Percentiles rank a stretch among this genome's conserved stretches.
Conservation (phyloP, 177 flowering plant genomes). For the Tripterygium wilfordii region DNA sequence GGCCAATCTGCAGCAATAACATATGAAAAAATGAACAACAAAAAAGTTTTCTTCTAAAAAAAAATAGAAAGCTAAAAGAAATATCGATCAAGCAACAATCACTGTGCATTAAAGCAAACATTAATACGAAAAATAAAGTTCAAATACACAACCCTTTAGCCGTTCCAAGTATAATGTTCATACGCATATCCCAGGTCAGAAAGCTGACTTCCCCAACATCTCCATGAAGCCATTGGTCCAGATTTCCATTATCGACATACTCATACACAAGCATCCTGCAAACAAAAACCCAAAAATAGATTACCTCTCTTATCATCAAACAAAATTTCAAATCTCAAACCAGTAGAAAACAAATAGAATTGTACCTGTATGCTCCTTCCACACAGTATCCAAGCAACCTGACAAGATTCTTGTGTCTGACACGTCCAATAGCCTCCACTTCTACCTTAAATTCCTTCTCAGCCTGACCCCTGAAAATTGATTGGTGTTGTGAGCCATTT, state of each 20-base stretch:
- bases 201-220: constrained; percentile 91
- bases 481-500: constrained; percentile 9
- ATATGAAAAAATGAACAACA: too few relatives aligned
- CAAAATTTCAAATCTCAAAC: too few relatives aligned
- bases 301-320: not conserved
- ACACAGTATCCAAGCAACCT: constrained; percentile 95
- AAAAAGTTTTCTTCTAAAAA: too few relatives aligned
- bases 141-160: constrained; percentile 65
- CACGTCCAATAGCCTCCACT: constrained; percentile 96
- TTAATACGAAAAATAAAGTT: not conserved
- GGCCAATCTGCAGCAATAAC: constrained; percentile 57
- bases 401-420: constrained; percentile 92
- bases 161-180: constrained; percentile 84
- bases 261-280: constrained; percentile 97
- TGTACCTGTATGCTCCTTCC: constrained; percentile 95
- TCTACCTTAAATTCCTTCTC: constrained; percentile 93
- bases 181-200: constrained; percentile 86
- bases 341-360: too few relatives aligned
- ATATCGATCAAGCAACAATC: not conserved
- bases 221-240: constrained; percentile 99
- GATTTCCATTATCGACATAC: constrained; percentile 88
- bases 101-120: not conserved
- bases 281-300: constrained; percentile 10
- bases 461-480: constrained; percentile 81
- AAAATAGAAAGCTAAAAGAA: too few relatives aligned